Base-by-base conservation (phyloP, 83 land plant species). In the Diphasiastrum complanatum region DNA sequence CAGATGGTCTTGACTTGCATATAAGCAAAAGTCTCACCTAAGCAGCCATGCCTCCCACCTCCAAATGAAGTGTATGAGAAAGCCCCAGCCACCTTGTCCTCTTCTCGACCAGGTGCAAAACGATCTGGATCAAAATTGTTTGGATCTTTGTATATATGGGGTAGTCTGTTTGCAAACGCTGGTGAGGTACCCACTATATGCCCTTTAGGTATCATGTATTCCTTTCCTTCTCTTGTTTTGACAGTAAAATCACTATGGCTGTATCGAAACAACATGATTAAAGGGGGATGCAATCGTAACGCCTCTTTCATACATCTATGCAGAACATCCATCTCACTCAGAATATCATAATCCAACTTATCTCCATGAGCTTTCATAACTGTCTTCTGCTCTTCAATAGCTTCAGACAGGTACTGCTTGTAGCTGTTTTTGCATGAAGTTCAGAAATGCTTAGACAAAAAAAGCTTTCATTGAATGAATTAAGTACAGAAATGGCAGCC, bases 11-110 rank as follows among this genome's bases (percentile, higher is more conserved):
- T 93, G 31, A 93, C 84, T 74, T 93, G 98, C 63, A 91, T 75
- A 69, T 92, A 92, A 6, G 95, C 98, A 74, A 92, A 92, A 5
- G 95, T 96, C 48, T 92, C 98, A 0, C 98, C 98, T 2, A 88
- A 78, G 64, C 95, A 92, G 6, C 95, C 98, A 75, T 92, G 98
- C 64, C 98, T 68, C 14, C 96, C 98, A 11, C 98, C 98, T 46
- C 98, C 98, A 49, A 93, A 93, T 12, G 96, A 72, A 4, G 81
- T 85, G 62, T 93, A 93, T 1, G 98, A 88, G 66, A 93, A 93
- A 3, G 83, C 76, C 5, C 91, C 95, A 26, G 83, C 85, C 5
- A 52, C 81, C 75, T 81, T 86, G 79, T 93, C 96, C 57, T 93
- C 98, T 37, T 93, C 98, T 47, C 95, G 75, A 0, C 88, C 91